Evolutionary conservation across 2,329 filamentous ascomycete genomes (phyloP).

Genomic region (Verticillium longisporum): DNA sequence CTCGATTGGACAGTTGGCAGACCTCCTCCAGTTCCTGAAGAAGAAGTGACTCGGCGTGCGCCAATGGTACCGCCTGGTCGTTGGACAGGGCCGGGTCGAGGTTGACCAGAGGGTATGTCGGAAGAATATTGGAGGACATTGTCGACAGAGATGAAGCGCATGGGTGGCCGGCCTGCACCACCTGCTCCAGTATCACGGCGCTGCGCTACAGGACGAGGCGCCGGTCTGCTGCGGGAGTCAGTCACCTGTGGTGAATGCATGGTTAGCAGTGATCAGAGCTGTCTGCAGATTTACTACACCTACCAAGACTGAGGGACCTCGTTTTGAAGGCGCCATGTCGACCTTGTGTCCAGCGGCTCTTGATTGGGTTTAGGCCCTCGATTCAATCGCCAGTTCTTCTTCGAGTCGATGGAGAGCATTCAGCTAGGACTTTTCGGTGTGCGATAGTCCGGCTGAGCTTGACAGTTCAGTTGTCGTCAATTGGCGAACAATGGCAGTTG

Average conservation of each 20-base stretch:
- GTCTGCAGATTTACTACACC: conserved; percentile 4
- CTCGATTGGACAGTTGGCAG: conserved; percentile 29
- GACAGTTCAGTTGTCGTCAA: neutral
- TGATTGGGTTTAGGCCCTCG: neutral
- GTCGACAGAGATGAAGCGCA: conserved; percentile 82
- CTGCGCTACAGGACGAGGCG: conserved; percentile 22
- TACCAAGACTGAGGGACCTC: conserved; percentile 57
- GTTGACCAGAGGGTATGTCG: conserved; percentile 91
- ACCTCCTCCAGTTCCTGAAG: conserved; percentile 11
- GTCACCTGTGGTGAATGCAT: conserved; percentile 21
- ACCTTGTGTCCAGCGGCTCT: neutral
- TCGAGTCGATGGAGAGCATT: neutral
- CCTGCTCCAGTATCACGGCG: conserved; percentile 24
- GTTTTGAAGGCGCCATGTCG: conserved; percentile 40
- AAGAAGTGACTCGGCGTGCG: conserved; percentile 8
- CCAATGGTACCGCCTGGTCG: conserved; percentile 39
- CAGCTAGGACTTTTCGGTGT: neutral
- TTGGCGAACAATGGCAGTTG: neutral
- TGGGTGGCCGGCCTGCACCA: conserved; percentile 34
- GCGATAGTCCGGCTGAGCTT: neutral
- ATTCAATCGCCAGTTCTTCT: neutral
- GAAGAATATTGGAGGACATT: conserved; percentile 91
- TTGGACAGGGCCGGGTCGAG: conserved; percentile 59
- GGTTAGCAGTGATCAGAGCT: conserved; percentile 7
- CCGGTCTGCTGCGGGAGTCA: conserved; percentile 28